Evolutionary conservation across 1,284 basidiomycete species (phyloP).

Genomic region (Moniliella sp.): DNA sequence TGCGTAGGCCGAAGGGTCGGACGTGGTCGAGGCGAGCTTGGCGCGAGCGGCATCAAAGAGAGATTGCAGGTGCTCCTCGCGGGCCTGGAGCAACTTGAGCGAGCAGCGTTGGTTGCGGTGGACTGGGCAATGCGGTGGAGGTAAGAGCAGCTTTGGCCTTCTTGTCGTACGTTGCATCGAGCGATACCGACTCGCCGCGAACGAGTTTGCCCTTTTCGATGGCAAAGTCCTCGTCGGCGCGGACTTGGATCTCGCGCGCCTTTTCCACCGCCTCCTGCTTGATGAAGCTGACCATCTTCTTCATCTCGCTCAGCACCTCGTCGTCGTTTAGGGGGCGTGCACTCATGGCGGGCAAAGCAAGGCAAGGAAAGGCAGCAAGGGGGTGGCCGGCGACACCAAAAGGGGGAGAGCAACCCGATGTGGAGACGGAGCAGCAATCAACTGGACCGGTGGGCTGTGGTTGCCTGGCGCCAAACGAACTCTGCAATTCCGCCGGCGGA

Average conservation of each 20-base stretch:
- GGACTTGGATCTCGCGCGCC: constrained; percentile 32
- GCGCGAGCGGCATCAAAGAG: constrained; percentile 59
- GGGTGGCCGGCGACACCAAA: too few species aligned
- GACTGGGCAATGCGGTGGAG: constrained; percentile 87
- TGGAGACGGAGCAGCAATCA: too few species aligned
- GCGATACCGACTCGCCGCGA: constrained; percentile 25
- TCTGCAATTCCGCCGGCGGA: too few species aligned
- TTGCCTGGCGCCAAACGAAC: too few species aligned
- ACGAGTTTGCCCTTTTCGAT: constrained; percentile 33
- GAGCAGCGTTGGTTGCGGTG: constrained; percentile 77
- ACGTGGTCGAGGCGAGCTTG: constrained; percentile 45
- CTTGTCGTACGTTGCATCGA: constrained; percentile 26
- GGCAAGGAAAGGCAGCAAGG: too few species aligned
- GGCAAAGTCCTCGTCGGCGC: constrained; percentile 32
- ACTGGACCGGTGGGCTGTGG: too few species aligned
- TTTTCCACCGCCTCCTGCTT: constrained; percentile 33
- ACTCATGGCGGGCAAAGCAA: too few species aligned
- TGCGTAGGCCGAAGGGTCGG: constrained; percentile 44
- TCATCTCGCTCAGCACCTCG: constrained; percentile 88
- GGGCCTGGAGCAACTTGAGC: constrained; percentile 68
- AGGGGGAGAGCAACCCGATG: too few species aligned
- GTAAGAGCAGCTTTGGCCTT: too few species aligned
- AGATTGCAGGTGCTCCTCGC: constrained; percentile 75
- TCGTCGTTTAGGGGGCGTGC: constrained; percentile 58
- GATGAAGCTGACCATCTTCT: constrained; percentile 60